Percentiles rank a stretch among this genome's conserved stretches.
Conservation (phyloP, 2,329 filamentous ascomycete species). For the Penicillium thymicola region DNA sequence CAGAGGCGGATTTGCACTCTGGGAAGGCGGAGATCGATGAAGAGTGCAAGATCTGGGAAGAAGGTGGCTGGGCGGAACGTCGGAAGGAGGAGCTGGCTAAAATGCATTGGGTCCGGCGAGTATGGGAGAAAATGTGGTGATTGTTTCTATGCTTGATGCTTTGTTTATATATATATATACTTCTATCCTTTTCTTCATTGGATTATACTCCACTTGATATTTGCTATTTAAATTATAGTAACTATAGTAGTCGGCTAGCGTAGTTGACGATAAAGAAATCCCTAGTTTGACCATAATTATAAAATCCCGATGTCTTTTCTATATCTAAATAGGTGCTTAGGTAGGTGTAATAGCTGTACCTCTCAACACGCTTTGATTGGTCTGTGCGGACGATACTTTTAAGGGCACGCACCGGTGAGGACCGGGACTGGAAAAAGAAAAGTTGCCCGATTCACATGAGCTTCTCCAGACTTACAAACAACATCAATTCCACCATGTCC, state of each 20-base stretch:
- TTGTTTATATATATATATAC: neutral
- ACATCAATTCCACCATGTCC: conserved; percentile 7
- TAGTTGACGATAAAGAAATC: neutral
- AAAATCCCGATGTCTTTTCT: neutral
- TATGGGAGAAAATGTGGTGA: conserved; percentile 35
- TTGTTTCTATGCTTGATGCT: neutral
- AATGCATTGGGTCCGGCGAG: conserved; percentile 27
- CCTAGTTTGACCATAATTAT: no score
- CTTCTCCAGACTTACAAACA: neutral
- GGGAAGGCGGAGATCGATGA: conserved; percentile 36
- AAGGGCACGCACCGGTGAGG: conserved; percentile 12
- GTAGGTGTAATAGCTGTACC: neutral
- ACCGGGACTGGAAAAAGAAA: conserved; percentile 15
- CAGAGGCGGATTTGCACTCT: conserved; percentile 30
- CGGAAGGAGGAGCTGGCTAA: conserved; percentile 28
- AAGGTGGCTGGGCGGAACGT: conserved; percentile 29
- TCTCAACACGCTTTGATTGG: conserved; percentile 17
- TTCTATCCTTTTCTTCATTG: neutral
- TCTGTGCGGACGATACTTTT: neutral
- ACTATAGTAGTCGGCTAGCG: neutral
- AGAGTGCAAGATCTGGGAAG: conserved; percentile 36
- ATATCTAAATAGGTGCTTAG: neutral
- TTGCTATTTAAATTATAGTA: neutral
- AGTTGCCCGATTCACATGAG: conserved; percentile 13
- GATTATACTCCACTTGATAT: neutral